Evolutionary conservation across 805 yeast species (phyloP).

Genomic region (Sugiyamaella marilandica): DNA sequence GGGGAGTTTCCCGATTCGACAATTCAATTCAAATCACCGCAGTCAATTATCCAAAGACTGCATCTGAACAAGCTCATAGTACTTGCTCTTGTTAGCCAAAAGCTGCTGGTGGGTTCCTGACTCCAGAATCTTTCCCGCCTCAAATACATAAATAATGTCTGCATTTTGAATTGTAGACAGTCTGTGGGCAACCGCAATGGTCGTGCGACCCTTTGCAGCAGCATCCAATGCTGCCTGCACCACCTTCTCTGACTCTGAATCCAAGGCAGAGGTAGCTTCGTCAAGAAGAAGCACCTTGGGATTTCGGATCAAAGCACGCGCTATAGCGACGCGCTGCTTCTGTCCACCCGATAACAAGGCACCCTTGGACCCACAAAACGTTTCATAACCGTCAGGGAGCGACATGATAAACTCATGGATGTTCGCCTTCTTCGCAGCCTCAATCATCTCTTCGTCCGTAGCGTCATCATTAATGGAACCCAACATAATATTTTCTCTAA

Average conservation of each 20-base stretch:
- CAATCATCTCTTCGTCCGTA: conserved; percentile 42
- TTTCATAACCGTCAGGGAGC: conserved; percentile 58
- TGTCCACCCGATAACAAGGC: conserved; percentile 68
- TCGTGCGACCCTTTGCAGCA: conserved; percentile 70
- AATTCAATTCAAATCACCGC: too few species aligned
- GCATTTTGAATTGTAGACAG: conserved; percentile 65
- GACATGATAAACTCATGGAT: conserved; percentile 51
- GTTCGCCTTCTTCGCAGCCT: conserved; percentile 49
- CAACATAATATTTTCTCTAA: conserved; percentile 51
- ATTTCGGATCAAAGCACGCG: conserved; percentile 63
- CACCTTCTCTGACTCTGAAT: conserved; percentile 66
- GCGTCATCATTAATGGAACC: conserved; percentile 36
- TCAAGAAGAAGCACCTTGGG: conserved; percentile 62
- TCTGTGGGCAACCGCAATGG: conserved; percentile 82
- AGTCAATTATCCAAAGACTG: conserved; percentile 32
- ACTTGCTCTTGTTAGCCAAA: conserved; percentile 35
- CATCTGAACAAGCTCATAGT: conserved; percentile 37
- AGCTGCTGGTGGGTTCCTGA: conserved; percentile 50
- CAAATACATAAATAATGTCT: conserved; percentile 55
- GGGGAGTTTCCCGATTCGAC: too few species aligned
- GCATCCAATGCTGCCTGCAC: conserved; percentile 66
- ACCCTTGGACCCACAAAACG: conserved; percentile 52
- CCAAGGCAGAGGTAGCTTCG: conserved; percentile 66
- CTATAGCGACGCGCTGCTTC: conserved; percentile 72
- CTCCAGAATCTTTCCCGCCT: conserved; percentile 59